These are phyloP conservation scores for Venturia aucupariae DNA, from an alignment of 2,329 filamentous ascomycete genomes.

Conservation along the genomic window DNA sequence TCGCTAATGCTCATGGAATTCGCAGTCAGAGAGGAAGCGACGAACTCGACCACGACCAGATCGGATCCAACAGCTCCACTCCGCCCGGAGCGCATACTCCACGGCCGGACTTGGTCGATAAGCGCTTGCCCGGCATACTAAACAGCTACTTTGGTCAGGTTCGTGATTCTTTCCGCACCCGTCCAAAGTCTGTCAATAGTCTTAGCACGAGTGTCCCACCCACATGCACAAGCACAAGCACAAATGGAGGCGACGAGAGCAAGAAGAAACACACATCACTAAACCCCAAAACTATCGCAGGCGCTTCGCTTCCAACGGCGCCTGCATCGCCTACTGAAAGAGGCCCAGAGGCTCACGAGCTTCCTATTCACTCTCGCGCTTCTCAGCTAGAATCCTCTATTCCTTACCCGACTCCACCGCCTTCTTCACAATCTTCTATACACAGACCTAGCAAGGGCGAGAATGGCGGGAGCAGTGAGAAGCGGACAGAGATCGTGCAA, in stretches of 20 bases:
- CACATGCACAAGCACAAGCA: constrained; percentile 18
- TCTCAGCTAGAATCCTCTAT: constrained; percentile 16
- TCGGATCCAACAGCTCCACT: constrained; percentile 72
- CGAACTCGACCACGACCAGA: constrained; percentile 58
- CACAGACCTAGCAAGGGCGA: constrained; percentile 21
- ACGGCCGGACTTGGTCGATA: constrained; percentile 79
- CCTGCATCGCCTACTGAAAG: constrained; percentile 12
- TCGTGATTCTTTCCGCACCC: constrained; percentile 60
- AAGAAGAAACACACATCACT: background rate
- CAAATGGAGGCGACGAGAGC: background rate
- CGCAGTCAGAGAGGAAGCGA: constrained; percentile 32
- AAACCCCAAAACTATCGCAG: background rate
- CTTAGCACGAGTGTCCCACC: constrained; percentile 19
- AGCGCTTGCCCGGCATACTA: constrained; percentile 89
- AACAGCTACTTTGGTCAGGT: constrained; percentile 98
- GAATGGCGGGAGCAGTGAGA: constrained; percentile 13
- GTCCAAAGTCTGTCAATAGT: constrained; percentile 31
- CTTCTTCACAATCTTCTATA: constrained; percentile 32
- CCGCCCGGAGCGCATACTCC: constrained; percentile 88
- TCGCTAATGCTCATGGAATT: constrained; percentile 9
- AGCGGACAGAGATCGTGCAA: background rate
- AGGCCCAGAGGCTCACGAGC: constrained; percentile 2
- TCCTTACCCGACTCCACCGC: constrained; percentile 33
- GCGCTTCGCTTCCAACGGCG: constrained; percentile 13
- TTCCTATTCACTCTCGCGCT: constrained; percentile 14